Base-by-base conservation (phyloP, 352 stramenopile genomes). In the Aphanomyces astaci region DNA sequence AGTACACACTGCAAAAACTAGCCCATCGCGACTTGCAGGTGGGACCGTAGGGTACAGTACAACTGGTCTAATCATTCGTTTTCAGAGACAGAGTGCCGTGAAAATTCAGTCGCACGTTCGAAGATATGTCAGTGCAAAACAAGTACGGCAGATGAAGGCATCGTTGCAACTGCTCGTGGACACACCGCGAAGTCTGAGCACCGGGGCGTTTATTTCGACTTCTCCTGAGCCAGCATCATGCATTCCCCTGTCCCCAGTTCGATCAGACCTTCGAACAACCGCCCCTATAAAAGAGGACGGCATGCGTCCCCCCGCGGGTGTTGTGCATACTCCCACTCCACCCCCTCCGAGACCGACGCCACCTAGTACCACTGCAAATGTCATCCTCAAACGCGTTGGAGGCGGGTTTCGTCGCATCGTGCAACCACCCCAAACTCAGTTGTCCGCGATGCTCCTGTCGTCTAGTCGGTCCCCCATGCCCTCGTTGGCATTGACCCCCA, bases 321-420 rank as follows among this genome's bases (percentile, higher is more conserved):
- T 43, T 7, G 36, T 15, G 36, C 36, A 43, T 43, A 15, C 36
- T 15, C 56, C 56, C 5, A 30, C 28, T 19, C 56, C 56, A 64
- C 56, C 56, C 10, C 36, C 24, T 15, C 7, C 24, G 11, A 48
- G 5, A 19, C 36, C 36, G 15, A 43, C n/a, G n/a, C n/a, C n/a
- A 43, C 7, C 36, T 43, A 43, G 7, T 15, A 43, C 24, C 27
- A 64, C 25, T 25, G n/a, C 15, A 24, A 32, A 28, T 19, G n/a
- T 52, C 19, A 27, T 68, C 15, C 62, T 68, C 33, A 68, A 68
- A 28, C 62, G 62, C 15, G 62, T 68, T n/a, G 62, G 62, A 3
- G 62, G 62, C 2, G 62, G 62, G 22, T 68, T 68, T 59, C 62
- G 62, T 24, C 49, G 49, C 25, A 52, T 68, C 59, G 11, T 59